These are phyloP conservation scores for Gossypium davidsonii DNA, from an alignment of 441 rosid species.

Conservation along the genomic window DNA sequence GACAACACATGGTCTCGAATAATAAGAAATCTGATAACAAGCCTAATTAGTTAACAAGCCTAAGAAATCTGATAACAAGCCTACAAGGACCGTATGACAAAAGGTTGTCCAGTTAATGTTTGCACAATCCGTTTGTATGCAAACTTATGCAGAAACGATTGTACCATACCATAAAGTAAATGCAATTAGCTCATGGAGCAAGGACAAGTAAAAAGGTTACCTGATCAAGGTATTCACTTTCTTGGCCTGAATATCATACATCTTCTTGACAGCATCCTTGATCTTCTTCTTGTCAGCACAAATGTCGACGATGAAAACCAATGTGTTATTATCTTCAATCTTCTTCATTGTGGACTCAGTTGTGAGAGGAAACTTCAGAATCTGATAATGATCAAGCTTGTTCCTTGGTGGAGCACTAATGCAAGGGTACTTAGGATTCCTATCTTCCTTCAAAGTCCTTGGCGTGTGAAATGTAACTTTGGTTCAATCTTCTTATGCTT, in stretches of 20 bases:
- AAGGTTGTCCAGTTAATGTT: background rate
- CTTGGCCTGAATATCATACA: constrained; percentile 92
- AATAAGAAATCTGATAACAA: too few relatives aligned
- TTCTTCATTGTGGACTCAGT: constrained; percentile 78
- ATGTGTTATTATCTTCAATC: constrained; percentile 93
- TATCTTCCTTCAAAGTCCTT: constrained; percentile 59
- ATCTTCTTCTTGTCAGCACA: constrained; percentile 90
- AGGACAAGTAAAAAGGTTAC: constrained; percentile 28
- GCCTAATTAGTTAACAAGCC: too few relatives aligned
- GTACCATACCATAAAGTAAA: background rate
- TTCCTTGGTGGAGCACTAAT: constrained; percentile 65
- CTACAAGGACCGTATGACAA: background rate
- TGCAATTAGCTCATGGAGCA: background rate
- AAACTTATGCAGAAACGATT: background rate
- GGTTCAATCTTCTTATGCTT: constrained; percentile 66
- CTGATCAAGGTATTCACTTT: constrained; percentile 93
- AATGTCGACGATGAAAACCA: constrained; percentile 84
- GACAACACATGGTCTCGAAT: background rate
- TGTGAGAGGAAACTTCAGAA: constrained; percentile 70
- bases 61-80: too few relatives aligned
- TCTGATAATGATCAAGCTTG: constrained; percentile 74
- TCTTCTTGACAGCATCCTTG: constrained; percentile 87
- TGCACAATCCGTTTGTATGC: background rate
- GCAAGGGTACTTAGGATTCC: constrained; percentile 66
- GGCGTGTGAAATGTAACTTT: constrained; percentile 86